These are phyloP conservation scores for Solanum neorickii DNA, from an alignment of 257 asterid species.

Conservation along the genomic window DNA sequence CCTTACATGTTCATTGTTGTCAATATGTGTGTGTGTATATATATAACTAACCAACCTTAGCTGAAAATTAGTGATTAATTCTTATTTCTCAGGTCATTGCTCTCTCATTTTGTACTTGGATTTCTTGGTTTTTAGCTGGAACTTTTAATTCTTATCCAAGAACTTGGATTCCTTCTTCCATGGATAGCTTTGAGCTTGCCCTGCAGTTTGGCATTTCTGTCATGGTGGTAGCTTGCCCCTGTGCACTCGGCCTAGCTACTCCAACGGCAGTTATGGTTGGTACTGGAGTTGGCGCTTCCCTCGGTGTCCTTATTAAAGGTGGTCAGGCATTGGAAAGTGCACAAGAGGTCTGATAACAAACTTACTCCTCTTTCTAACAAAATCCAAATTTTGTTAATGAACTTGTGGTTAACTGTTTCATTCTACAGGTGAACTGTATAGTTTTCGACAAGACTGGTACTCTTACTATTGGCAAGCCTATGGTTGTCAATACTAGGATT, in stretches of 20 bases:
- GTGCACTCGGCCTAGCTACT: constrained; percentile 87
- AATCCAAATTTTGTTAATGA: not conserved
- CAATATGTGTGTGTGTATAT: not conserved
- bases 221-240: constrained; percentile 90
- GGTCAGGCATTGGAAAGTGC: constrained; percentile 81
- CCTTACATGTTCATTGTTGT: not conserved
- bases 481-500: constrained; percentile 44
- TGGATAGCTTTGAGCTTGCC: constrained; percentile 77
- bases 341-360: constrained; percentile 46
- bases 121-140: constrained; percentile 66
- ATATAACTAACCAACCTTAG: not conserved
- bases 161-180: constrained; percentile 61
- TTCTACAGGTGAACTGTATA: constrained; percentile 50
- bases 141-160: constrained; percentile 43
- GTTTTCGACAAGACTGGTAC: constrained; percentile 87
- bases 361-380: not conserved
- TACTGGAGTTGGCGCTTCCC: constrained; percentile 76
- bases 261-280: constrained; percentile 95
- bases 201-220: constrained; percentile 85
- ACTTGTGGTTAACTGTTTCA: not conserved
- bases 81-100: constrained; percentile 34
- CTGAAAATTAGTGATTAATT: not conserved
- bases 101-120: constrained; percentile 47
- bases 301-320: constrained; percentile 80
- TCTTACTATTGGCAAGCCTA: constrained; percentile 76